Base-by-base conservation (phyloP, 1,139 yeast genomes). In the Yamadazyma diddensiae region DNA sequence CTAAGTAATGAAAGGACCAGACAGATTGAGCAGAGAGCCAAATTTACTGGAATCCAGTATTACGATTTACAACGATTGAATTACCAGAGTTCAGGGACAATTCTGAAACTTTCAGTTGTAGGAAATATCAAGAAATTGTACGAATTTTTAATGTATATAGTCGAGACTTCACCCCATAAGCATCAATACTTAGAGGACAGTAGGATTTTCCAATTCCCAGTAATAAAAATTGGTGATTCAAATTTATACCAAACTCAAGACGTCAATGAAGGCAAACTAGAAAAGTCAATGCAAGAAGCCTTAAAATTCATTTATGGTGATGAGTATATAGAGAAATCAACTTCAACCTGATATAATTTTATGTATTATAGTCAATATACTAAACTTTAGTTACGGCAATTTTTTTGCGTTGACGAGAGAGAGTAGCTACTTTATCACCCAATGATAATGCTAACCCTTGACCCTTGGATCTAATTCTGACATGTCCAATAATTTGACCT, bases 391-490 rank as follows among this genome's bases (percentile, higher is more conserved):
- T 39, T 16, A 57, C 36, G 11, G 45, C 39, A 12, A 56, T 49
- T 21, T 47, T 49, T 41, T 62, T 62, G 16, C 58, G 62, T 57
- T 77, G 79, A 48, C 83, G 77, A 16, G 88, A 73, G 62, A 76
- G 80, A 24, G 83, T 71, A 17, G 96, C 94, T 37, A 88, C 94
- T 49, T 90, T 79, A 55, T 94, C 98, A 45, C 99, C 99, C 50
- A 94, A 71, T 4, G 95, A 82, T 45, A 94, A 70, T 10, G 98
- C 98, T 47, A 94, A 73, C 3, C 98, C 98, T 69, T 94, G 98
- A 18, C 97, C 96, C 76, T 92, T 92, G 21, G 97, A 85, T 64
- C 99, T 79, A 52, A 94, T 90, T 64, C 98, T 81, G 29, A 92
- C 95, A 54, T 90, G 96, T 8, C 99, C 99, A 41, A 85, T 77